Conservation (phyloP, 2,329 filamentous ascomycete genomes). For the Dothistroma pini region DNA sequence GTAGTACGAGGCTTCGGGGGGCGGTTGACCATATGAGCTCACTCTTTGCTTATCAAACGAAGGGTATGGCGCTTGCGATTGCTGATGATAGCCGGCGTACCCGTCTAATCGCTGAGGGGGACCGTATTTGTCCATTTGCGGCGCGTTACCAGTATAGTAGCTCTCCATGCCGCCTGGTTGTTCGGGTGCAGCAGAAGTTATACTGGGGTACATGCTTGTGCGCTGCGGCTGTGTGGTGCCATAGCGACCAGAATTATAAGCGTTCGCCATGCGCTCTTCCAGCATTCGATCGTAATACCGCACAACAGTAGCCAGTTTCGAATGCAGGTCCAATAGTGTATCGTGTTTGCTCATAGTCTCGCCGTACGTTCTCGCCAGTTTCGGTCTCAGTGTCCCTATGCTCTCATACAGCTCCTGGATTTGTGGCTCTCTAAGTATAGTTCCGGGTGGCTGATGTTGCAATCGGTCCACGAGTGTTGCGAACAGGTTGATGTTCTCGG, state of each 20-base stretch:
- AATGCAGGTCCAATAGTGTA: constrained; percentile 87
- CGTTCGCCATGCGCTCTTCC: constrained; percentile 88
- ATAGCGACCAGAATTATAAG: constrained; percentile 72
- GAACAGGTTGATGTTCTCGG: constrained; percentile 97
- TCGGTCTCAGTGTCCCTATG: constrained; percentile 88
- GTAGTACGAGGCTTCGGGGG: constrained; percentile 32
- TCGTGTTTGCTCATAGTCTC: constrained; percentile 99
- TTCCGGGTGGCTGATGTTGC: constrained; percentile 91
- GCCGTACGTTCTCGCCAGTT: constrained; percentile 90
- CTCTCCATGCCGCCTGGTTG: constrained; percentile 61
- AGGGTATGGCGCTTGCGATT: constrained; percentile 38
- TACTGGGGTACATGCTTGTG: constrained; percentile 66
- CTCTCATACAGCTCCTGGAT: constrained; percentile 98
- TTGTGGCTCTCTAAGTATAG: constrained; percentile 92
- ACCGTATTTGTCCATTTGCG: constrained; percentile 45
- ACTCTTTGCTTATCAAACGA: constrained; percentile 29
- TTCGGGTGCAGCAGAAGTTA: constrained; percentile 54
- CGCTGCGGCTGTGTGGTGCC: constrained; percentile 39
- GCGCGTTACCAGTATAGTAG: constrained; percentile 71
- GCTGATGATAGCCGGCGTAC: constrained; percentile 44
- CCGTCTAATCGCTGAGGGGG: constrained; percentile 44
- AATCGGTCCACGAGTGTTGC: constrained; percentile 89
- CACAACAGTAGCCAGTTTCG: constrained; percentile 92
- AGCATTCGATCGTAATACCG: constrained; percentile 98
- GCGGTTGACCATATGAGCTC: constrained; percentile 23